Percentiles rank a stretch among this genome's conserved stretches.
These are phyloP conservation scores for Kalmanozyma brasiliensis DNA, from an alignment of 1,284 basidiomycete genomes.

Conservation along the genomic window DNA sequence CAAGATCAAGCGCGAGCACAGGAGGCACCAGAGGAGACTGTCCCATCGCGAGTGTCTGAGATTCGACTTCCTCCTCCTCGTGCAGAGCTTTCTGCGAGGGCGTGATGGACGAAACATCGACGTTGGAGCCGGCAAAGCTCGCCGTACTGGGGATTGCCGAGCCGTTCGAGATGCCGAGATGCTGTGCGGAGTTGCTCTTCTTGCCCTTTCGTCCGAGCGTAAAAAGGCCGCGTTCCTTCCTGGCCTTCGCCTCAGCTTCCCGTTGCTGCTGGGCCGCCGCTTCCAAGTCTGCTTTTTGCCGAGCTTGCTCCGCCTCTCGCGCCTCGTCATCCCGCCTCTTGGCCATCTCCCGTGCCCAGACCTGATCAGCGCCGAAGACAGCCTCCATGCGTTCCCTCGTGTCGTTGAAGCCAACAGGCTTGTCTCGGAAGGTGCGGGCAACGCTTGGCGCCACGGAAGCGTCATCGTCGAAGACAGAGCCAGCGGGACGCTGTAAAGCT, in stretches of 20 bases:
- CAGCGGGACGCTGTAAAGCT: slow-evolving; percentile 14
- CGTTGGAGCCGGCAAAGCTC: slow-evolving; percentile 24
- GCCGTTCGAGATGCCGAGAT: slow-evolving; percentile 15
- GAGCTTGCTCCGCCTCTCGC: slow-evolving; percentile 33
- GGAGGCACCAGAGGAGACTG: slow-evolving; percentile 47
- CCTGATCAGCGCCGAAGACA: slow-evolving; percentile 55
- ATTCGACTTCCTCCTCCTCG: slow-evolving; percentile 9
- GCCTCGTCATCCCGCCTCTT: slow-evolving; percentile 54
- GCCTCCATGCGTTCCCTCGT: slow-evolving; percentile 64
- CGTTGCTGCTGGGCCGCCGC: slow-evolving; percentile 15
- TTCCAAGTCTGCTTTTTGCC: slow-evolving; percentile 22
- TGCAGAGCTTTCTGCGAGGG: slow-evolving; percentile 2
- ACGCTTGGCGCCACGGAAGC: slow-evolving; percentile 49
- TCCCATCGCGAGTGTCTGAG: slow-evolving; percentile 6
- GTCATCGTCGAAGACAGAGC: slow-evolving; percentile 29
- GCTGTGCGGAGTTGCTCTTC: slow-evolving; percentile 14
- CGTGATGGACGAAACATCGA: slow-evolving; percentile 1
- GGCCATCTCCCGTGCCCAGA: slow-evolving; percentile 60
- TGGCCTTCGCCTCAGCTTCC: slow-evolving; percentile 25
- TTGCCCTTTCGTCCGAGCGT: slow-evolving; percentile 35
- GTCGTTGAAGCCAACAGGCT: slow-evolving; percentile 61
- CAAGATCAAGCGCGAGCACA: slow-evolving; percentile 40
- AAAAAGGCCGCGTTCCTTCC: slow-evolving; percentile 37
- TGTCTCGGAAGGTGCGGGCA: slow-evolving; percentile 54
- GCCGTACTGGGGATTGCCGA: slow-evolving; percentile 24